These are phyloP conservation scores for Calycina marina DNA, from an alignment of 2,329 filamentous ascomycete genomes.

Conservation along the genomic window DNA sequence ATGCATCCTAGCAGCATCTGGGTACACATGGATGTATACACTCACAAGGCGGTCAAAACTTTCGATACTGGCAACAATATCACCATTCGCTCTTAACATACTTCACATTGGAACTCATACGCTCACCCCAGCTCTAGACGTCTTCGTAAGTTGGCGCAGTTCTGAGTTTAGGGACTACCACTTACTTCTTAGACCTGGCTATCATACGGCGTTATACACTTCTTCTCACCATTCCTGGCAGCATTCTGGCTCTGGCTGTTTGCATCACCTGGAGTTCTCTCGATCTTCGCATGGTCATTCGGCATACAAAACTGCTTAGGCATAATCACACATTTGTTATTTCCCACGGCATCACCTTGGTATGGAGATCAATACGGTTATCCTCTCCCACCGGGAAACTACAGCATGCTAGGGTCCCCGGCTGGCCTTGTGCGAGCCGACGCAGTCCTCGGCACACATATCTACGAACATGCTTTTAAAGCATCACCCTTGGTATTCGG, in stretches of 20 bases:
- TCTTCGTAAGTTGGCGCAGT: constrained; percentile 10
- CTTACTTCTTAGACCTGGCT: constrained; percentile 63
- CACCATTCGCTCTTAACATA: constrained; percentile 44
- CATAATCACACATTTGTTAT: constrained; percentile 72
- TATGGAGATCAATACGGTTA: constrained; percentile 80
- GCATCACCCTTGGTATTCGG: constrained; percentile 84
- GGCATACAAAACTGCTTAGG: constrained; percentile 85
- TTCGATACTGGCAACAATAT: constrained; percentile 14
- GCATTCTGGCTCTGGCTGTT: constrained; percentile 74
- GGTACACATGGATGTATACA: constrained; percentile 17
- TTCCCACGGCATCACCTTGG: constrained; percentile 90
- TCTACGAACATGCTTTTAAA: constrained; percentile 85
- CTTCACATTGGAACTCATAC: constrained; percentile 75
- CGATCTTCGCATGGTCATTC: constrained; percentile 72
- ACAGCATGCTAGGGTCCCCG: constrained; percentile 77
- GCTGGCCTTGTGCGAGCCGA: constrained; percentile 81
- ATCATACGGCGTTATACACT: constrained; percentile 86
- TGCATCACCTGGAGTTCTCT: constrained; percentile 67
- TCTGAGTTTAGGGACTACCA: constrained; percentile 34
- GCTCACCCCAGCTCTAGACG: constrained; percentile 14
- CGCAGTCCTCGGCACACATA: constrained; percentile 69
- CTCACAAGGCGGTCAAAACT: constrained; percentile 15
- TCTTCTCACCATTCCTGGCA: constrained; percentile 67
- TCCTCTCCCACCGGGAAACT: constrained; percentile 66
- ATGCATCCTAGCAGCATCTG: constrained; percentile 9